Conservation (phyloP, 1,284 basidiomycete genomes). For the Takashimella koratensis region DNA sequence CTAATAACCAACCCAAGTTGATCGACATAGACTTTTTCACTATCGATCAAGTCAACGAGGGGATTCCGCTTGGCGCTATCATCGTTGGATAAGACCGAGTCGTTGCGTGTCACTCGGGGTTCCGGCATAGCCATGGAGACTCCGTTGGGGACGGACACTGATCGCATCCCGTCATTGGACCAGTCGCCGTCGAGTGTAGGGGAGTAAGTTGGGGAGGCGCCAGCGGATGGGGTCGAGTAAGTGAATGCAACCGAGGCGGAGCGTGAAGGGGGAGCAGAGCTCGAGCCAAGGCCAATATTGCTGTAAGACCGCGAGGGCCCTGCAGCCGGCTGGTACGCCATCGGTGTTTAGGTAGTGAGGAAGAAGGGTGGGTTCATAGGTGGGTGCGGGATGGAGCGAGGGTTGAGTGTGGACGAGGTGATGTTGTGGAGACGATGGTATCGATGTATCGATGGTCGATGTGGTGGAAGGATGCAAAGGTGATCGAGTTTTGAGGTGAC, state of each 20-base stretch:
- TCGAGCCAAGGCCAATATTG: neutral
- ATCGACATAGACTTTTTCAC: slow-evolving; percentile 90
- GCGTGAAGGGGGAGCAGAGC: neutral
- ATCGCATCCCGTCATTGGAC: neutral
- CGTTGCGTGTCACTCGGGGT: neutral
- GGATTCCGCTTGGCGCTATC: slow-evolving; percentile 59
- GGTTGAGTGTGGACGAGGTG: no score
- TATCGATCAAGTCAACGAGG: slow-evolving; percentile 86
- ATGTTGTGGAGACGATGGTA: no score
- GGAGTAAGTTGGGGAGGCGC: neutral
- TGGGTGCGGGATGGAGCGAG: no score
- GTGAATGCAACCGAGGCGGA: neutral
- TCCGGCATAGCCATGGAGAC: slow-evolving; percentile 1
- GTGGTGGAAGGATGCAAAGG: no score
- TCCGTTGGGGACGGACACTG: neutral
- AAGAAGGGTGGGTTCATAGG: no score
- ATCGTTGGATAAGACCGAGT: slow-evolving; percentile 5
- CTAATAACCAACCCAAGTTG: slow-evolving; percentile 84
- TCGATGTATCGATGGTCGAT: no score
- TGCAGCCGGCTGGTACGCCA: slow-evolving; percentile 5
- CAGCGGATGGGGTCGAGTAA: neutral
- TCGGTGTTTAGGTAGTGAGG: no score
- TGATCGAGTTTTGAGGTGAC: no score
- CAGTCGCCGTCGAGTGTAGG: slow-evolving; percentile 1
- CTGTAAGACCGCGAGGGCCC: slow-evolving; percentile 3